A percentile compares a stretch with the other conserved stretches of the same genome.
phyloP scores from a whole-genome alignment of 1,284 basidiomycete genomes.

The Irpex rosettiformis region DNA sequence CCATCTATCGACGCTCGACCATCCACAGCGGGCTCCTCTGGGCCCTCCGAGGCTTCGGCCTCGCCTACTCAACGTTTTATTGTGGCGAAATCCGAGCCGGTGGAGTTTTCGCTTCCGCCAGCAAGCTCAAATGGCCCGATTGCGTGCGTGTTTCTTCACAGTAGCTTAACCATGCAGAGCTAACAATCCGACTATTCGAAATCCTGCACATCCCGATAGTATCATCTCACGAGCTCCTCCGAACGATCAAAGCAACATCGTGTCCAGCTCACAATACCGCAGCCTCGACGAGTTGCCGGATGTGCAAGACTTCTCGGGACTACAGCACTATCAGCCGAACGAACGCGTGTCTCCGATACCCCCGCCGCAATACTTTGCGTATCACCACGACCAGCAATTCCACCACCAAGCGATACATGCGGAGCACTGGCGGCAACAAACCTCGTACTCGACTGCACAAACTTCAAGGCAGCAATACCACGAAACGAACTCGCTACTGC shows the following conservation, averaged over 20 bases:
- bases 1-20: slow-evolving; percentile 48
- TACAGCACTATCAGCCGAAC: neutral
- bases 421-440: neutral
- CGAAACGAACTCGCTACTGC: slow-evolving; percentile 18
- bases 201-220: neutral
- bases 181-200: neutral
- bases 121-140: slow-evolving; percentile 42
- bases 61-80: slow-evolving; percentile 62
- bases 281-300: no score
- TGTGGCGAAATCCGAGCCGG: slow-evolving; percentile 49
- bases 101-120: slow-evolving; percentile 50
- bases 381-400: neutral
- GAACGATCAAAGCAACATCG: no score
- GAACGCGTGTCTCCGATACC: neutral
- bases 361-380: neutral
- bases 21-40: slow-evolving; percentile 62
- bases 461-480: slow-evolving; percentile 15
- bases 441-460: neutral
- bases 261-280: no score
- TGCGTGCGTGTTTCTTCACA: slow-evolving; percentile 32
- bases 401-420: neutral
- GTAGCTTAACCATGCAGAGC: neutral
- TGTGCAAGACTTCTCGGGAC: neutral
- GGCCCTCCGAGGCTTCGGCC: slow-evolving; percentile 53
- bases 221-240: no score